Percentiles rank a stretch among this genome's conserved stretches.
phyloP scores from a whole-genome alignment of 352 stramenopile species.

The Peronospora destructor region DNA sequence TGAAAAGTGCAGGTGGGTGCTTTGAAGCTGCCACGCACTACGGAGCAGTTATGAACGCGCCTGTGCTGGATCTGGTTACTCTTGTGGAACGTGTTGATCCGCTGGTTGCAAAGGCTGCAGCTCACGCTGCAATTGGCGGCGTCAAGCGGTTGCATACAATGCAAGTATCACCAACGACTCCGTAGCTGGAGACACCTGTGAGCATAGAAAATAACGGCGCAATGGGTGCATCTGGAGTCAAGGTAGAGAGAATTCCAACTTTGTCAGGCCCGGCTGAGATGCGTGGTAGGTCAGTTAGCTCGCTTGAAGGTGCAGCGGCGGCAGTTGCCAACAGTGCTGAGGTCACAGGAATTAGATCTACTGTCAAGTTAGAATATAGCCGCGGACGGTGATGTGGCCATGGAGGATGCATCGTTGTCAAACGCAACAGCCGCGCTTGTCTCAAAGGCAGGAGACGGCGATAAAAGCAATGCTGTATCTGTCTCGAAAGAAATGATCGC shows the following conservation, averaged over 20 bases:
- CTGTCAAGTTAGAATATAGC: slow-evolving; percentile 31
- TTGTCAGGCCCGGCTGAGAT: slow-evolving; percentile 3
- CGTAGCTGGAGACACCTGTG: background rate
- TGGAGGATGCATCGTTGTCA: slow-evolving; percentile 24
- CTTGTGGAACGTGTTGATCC: slow-evolving; percentile 61
- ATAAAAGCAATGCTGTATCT: background rate
- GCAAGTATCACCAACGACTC: slow-evolving; percentile 8
- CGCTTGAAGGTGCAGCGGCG: slow-evolving; percentile 32
- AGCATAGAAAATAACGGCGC: background rate
- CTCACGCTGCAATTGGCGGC: slow-evolving; percentile 50
- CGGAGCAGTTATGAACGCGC: slow-evolving; percentile 42
- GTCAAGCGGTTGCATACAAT: slow-evolving; percentile 62
- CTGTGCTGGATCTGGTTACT: slow-evolving; percentile 44
- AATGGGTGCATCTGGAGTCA: slow-evolving; percentile 8
- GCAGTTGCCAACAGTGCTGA: slow-evolving; percentile 36
- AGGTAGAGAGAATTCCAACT: slow-evolving; percentile 5
- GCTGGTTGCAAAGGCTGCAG: slow-evolving; percentile 61
- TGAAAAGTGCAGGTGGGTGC: too few species aligned
- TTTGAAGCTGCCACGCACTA: too few species aligned
- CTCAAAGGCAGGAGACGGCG: slow-evolving; percentile 1
- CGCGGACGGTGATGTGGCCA: slow-evolving; percentile 40
- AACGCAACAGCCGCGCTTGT: slow-evolving; percentile 6
- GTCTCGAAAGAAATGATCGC: slow-evolving; percentile 52
- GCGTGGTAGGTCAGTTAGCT: slow-evolving; percentile 9
- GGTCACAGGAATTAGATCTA: slow-evolving; percentile 32